Conservation (phyloP, 371 early-diverging fungal species). For the Mucor circinelloides region DNA sequence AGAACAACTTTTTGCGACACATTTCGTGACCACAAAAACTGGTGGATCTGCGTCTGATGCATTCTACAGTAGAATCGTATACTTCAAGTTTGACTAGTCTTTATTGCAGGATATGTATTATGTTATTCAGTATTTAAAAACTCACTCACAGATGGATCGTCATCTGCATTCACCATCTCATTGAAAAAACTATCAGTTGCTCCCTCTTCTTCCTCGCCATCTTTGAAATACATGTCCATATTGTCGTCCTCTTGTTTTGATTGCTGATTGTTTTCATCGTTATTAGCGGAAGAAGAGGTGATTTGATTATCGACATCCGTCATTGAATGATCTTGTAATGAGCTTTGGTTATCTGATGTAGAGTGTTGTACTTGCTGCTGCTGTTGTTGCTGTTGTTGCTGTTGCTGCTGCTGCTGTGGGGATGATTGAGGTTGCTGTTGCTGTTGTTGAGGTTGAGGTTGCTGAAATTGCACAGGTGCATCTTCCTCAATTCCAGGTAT, state of each 20-base stretch:
- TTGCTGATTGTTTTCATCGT: background rate
- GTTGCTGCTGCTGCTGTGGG: slow-evolving; percentile 3
- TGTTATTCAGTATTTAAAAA: slow-evolving; percentile 24
- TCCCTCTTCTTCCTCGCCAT: slow-evolving; percentile 25
- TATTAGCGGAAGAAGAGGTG: background rate
- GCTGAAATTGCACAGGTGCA: background rate
- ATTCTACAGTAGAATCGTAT: too few relatives aligned
- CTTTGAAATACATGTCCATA: slow-evolving; percentile 30
- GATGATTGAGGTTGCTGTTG: slow-evolving; percentile 1
- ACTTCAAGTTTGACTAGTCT: background rate
- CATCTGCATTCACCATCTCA: slow-evolving; percentile 53
- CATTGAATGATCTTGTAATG: background rate
- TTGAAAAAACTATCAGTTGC: slow-evolving; percentile 43
- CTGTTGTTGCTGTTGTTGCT: background rate
- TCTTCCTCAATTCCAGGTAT: slow-evolving; percentile 41
- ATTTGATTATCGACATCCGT: background rate
- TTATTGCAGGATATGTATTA: slow-evolving; percentile 3
- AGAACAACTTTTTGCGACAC: too few relatives aligned
- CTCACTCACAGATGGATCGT: slow-evolving; percentile 45
- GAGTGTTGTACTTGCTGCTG: background rate
- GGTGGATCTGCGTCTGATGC: too few relatives aligned
- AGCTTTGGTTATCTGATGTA: background rate
- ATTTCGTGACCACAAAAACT: too few relatives aligned
- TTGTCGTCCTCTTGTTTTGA: slow-evolving; percentile 4
- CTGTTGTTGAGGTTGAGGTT: background rate